These are phyloP conservation scores for Fraxinus paxiana DNA, from an alignment of 305 asterid genomes.

Conservation along the genomic window DNA sequence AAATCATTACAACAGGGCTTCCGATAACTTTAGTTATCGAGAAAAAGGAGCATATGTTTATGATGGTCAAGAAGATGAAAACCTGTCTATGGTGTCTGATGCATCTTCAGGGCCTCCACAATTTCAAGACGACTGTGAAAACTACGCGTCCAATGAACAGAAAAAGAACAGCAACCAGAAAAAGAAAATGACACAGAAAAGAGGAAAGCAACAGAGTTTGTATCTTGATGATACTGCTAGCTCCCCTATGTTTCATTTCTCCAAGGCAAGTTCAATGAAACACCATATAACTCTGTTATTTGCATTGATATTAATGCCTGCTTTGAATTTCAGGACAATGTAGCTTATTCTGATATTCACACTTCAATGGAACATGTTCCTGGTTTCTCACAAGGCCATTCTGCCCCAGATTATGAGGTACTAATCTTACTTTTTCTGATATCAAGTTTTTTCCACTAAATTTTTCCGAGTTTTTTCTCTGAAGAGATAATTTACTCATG, in stretches of 20 bases:
- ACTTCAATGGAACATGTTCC: conserved; percentile 33
- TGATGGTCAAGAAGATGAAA: conserved; percentile 46
- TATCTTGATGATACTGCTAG: conserved; percentile 88
- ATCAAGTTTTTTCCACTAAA: background rate
- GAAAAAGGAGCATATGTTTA: conserved; percentile 21
- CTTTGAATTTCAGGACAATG: conserved; percentile 44
- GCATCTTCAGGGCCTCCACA: conserved; percentile 89
- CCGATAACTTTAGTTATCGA: conserved; percentile 3
- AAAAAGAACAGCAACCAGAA: conserved; percentile 35
- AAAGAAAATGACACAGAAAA: conserved; percentile 31
- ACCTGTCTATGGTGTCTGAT: conserved; percentile 83
- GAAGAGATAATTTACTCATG: background rate
- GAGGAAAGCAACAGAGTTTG: conserved; percentile 24
- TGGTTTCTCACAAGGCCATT: conserved; percentile 34
- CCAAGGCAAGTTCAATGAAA: conserved; percentile 40
- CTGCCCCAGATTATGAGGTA: conserved; percentile 48
- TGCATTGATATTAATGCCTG: background rate
- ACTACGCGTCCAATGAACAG: conserved; percentile 14
- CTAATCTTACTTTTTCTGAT: background rate
- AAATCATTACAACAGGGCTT: conserved; percentile 35
- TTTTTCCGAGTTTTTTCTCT: background rate
- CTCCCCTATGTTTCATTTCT: conserved; percentile 48
- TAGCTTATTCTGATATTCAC: conserved; percentile 30
- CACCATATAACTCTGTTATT: background rate
- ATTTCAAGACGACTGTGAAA: conserved; percentile 15